phyloP scores from a whole-genome alignment of 768 basidiomycete species.

The Cystobasidium tubakii region DNA sequence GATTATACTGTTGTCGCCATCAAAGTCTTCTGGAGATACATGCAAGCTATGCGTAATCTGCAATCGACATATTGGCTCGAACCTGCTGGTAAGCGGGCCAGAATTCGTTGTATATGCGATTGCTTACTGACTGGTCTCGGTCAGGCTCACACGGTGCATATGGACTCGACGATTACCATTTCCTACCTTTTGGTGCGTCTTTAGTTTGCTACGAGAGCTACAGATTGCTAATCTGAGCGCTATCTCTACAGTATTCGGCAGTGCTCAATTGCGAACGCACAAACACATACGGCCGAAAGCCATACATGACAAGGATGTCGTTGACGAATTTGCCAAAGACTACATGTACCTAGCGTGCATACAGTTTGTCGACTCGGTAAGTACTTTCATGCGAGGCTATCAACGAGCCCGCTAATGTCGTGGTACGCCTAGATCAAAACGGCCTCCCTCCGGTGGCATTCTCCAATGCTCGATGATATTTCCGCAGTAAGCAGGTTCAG shows the following conservation, averaged over 20 bases:
- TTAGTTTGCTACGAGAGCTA: background rate
- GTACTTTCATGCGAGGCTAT: background rate
- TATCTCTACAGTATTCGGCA: constrained; percentile 59
- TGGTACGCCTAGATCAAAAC: constrained; percentile 68
- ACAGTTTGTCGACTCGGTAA: constrained; percentile 75
- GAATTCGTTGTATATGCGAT: background rate
- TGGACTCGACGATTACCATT: constrained; percentile 84
- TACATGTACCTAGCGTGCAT: constrained; percentile 99
- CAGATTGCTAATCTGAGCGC: background rate
- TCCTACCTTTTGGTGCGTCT: constrained; percentile 61
- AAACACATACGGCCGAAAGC: constrained; percentile 84
- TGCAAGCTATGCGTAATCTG: constrained; percentile 69
- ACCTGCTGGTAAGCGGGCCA: constrained; percentile 57
- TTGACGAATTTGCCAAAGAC: constrained; percentile 81
- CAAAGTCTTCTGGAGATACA: constrained; percentile 83
- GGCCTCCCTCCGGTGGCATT: constrained; percentile 92
- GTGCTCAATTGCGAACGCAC: constrained; percentile 71
- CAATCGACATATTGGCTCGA: constrained; percentile 96
- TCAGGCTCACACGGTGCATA: constrained; percentile 93
- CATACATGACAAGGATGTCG: constrained; percentile 82
- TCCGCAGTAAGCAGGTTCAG: constrained; percentile 35
- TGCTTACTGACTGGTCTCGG: background rate
- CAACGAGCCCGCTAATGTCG: background rate
- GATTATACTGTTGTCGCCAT: constrained; percentile 74
- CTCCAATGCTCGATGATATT: constrained; percentile 97